Conservation (phyloP, 345 rosid genomes). For the Streptanthus diversifolius region DNA sequence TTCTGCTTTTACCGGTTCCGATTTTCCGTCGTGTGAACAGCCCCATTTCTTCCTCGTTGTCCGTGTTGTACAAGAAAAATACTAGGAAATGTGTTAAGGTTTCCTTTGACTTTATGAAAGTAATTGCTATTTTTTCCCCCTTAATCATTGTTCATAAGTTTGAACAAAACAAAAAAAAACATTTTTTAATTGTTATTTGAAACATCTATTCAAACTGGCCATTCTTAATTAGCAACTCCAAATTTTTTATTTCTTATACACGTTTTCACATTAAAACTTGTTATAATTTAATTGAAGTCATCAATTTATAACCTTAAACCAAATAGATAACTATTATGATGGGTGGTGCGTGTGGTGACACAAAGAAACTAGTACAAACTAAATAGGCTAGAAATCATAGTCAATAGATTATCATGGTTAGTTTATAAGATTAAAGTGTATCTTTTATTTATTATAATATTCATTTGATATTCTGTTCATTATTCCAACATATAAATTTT, state of each 20-base stretch:
- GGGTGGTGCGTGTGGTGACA: background rate
- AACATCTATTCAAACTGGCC: background rate
- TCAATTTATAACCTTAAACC: background rate
- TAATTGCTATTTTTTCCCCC: background rate
- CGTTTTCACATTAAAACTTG: background rate
- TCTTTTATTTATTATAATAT: background rate
- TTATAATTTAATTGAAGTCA: background rate
- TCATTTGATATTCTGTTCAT: background rate
- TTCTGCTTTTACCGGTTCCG: background rate
- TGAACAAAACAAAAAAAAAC: too few species aligned
- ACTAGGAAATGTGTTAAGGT: background rate
- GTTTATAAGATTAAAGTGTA: background rate
- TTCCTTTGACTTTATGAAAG: slow-evolving; percentile 8
- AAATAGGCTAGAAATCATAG: background rate
- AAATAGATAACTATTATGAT: background rate
- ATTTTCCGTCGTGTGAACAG: slow-evolving; percentile 6
- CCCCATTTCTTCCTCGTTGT: background rate
- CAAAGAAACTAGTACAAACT: background rate
- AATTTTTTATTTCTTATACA: background rate
- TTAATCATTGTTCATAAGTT: background rate
- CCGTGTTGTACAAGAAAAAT: slow-evolving; percentile 1
- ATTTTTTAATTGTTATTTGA: background rate
- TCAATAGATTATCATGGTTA: background rate
- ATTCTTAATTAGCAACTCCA: background rate
- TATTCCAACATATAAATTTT: background rate